Conservation (phyloP, 225 moss, liverwort and hornwort genomes). For the Asterella californica region DNA sequence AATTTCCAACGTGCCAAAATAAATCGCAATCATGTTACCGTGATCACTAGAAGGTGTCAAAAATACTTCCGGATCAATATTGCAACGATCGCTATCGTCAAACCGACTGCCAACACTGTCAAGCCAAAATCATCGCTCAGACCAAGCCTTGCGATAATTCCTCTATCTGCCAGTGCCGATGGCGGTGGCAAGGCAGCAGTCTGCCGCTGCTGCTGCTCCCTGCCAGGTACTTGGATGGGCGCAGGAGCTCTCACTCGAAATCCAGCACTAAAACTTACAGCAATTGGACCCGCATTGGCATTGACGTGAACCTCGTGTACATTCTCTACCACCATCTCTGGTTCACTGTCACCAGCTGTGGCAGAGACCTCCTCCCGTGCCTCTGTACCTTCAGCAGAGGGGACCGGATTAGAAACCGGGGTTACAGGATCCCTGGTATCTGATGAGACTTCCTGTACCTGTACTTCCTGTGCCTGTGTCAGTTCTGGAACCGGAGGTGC, state of each 20-base stretch:
- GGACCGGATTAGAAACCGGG: background rate
- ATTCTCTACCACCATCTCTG: constrained; percentile 46
- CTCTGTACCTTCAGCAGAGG: constrained; percentile 20
- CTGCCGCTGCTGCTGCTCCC: constrained; percentile 23
- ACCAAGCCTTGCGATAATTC: constrained; percentile 52
- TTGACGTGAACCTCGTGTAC: constrained; percentile 54
- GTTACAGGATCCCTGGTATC: background rate
- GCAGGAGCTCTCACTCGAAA: constrained; percentile 37
- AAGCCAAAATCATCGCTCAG: constrained; percentile 69
- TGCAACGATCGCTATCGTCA: constrained; percentile 85
- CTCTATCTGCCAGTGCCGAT: constrained; percentile 21
- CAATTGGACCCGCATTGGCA: constrained; percentile 55
- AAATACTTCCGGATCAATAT: constrained; percentile 77
- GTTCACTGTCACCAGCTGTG: constrained; percentile 42
- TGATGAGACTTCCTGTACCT: background rate
- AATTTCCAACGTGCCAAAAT: background rate
- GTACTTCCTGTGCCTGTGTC: constrained; percentile 18
- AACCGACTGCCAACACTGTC: constrained; percentile 74
- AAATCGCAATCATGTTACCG: constrained; percentile 4
- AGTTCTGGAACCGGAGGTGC: constrained; percentile 61
- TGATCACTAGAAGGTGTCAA: background rate
- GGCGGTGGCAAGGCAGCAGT: constrained; percentile 25
- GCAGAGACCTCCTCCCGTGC: constrained; percentile 33
- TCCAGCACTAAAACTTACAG: constrained; percentile 57
- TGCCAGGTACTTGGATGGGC: constrained; percentile 34